phyloP scores from a whole-genome alignment of 192 early-diverging fungal species.

The Entrophospora sp. region DNA sequence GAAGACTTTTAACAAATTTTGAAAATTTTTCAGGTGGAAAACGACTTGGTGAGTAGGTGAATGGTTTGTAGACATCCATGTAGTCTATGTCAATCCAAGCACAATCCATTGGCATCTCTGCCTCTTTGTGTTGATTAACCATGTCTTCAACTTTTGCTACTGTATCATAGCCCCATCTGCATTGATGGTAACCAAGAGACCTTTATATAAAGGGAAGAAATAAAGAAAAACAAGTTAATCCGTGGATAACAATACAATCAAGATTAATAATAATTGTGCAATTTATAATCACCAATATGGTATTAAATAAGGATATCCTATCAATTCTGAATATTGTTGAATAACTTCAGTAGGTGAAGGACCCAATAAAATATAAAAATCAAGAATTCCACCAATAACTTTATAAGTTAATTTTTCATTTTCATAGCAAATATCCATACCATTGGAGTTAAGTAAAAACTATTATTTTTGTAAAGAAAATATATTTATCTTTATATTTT shows the following conservation, averaged over 20 bases:
- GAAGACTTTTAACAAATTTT: constrained; percentile 36
- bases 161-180: constrained; percentile 52
- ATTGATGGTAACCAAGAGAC: constrained; percentile 55
- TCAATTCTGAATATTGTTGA: constrained; percentile 51
- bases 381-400: constrained; percentile 53
- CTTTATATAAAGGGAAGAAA: too few relatives aligned
- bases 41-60: constrained; percentile 45
- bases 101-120: constrained; percentile 51
- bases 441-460: constrained; percentile 36
- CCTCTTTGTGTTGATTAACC: constrained; percentile 43
- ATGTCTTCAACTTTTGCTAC: constrained; percentile 45
- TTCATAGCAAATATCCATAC: constrained; percentile 50
- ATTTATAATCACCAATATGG: constrained; percentile 39
- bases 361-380: constrained; percentile 57
- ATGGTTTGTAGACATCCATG: constrained; percentile 54
- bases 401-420: constrained; percentile 48
- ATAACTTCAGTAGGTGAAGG: constrained; percentile 37
- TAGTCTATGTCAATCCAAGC: constrained; percentile 68
- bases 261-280: too few relatives aligned
- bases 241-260: too few relatives aligned
- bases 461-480: too few relatives aligned
- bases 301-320: constrained; percentile 52
- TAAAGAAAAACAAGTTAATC: too few relatives aligned
- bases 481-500: too few relatives aligned
- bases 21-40: constrained; percentile 46